Base-by-base conservation (phyloP, 2,329 filamentous ascomycete genomes). In the Corinectria fuckeliana region DNA sequence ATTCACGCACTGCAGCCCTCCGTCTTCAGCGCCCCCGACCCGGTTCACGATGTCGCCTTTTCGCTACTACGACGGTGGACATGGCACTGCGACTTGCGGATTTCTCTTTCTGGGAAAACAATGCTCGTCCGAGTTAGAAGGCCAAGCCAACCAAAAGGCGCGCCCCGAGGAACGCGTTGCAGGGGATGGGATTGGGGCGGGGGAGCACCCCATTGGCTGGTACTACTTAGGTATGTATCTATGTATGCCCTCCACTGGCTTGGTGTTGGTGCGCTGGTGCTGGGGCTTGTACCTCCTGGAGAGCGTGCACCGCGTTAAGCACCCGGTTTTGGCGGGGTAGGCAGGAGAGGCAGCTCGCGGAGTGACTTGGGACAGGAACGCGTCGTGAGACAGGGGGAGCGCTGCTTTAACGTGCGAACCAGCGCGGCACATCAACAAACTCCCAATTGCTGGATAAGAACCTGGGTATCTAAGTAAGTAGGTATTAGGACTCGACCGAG, bases 251-350 rank as follows among this genome's bases (percentile, higher is more conserved):
- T n/a, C n/a, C n/a, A n/a, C 2, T 20, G 4, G 23, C 26, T 52
- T 54, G 52, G 55, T 61, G 58, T 39, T 59, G 4, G 10, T 50
- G 58, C 48, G 61, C 59, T 62, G n/a, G 51, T 54, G 54, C 44
- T 59, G 59, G 41, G 49, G 45, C 32, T 56, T 62, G 66, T 71
- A 70, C 26, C 62, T 59, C 58, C 58, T 52, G 10, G 71, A 65
- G 71, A 65, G 42, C 26, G 62, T 61, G 64, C 70, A 71, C 71
- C 64, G 63, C 50, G 57, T 63, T 60, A 58, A 68, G 66, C 58
- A 65, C 62, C 39, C 13, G 53, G 41, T 58, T n/a, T 60, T 60
- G 52, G 65, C 65, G 65, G 65, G 69, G 66, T 61, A 52, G 11
- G 49, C 3, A 30, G 51, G 69, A 66, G 68, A 65, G 54, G 55